Base-by-base conservation (phyloP, 2,329 filamentous ascomycete species). In the Botrytis porri region DNA sequence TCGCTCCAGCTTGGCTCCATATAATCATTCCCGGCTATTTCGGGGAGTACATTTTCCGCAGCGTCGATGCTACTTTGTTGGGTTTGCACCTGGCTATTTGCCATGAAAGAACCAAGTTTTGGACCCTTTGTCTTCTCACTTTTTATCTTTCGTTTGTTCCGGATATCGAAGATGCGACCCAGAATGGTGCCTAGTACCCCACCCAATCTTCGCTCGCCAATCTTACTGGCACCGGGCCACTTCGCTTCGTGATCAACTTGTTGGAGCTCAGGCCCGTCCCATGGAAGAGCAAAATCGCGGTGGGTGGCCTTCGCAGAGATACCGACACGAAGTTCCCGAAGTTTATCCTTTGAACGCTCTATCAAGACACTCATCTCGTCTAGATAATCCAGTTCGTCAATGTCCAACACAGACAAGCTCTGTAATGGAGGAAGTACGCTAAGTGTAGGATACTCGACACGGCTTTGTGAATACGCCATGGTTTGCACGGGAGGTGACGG, bases 331-430 rank as follows among this genome's bases (percentile, higher is more conserved):
- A 97, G 84, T 81, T 95, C 93, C 43, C 88, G 86, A 25, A 96
- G 83, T 60, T 86, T 86, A 75, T 86, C 84, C 73, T 88, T 85
- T 20, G 93, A 95, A 37, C 90, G 88, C 74, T 91, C 90, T 74
- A 96, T 89, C 20, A 96, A 85, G 60, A 93, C 85, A 71, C 91
- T 91, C 88, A 96, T 92, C 82, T 96, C 93, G 79, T 95, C 93
- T 54, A 95, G 83, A 80, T 96, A 96, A 41, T 90, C 87, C n/a
- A 93, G 82, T 79, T 95, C 92, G 78, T 96, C 93, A 74, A 96
- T 92, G 77, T 96, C 92, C 60, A 96, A 84, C 1, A 95, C 93
- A 69, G 88, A 92, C 73, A 96, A 81, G 76, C 90, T 93, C 81
- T 90, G 92, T 70, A 96, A 82, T 0, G 92, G 87, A 16, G 93